Conservation (phyloP, 768 basidiomycete genomes). For the Tylopilus subfusipes region DNA sequence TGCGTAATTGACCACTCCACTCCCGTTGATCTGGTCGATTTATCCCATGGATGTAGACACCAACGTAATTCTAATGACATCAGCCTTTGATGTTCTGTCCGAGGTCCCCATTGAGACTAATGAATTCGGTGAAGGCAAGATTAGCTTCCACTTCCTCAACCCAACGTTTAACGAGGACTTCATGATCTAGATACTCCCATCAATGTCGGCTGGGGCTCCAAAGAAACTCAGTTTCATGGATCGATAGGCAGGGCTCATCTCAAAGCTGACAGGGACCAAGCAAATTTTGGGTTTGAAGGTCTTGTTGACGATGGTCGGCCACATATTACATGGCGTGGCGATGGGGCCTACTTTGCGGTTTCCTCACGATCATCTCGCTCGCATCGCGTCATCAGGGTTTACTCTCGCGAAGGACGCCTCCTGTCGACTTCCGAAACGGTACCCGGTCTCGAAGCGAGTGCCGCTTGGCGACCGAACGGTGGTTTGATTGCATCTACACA, state of each 20-base stretch:
- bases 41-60: conserved; percentile 50
- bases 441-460: conserved; percentile 72
- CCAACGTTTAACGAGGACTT: conserved; percentile 9
- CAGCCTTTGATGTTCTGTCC: conserved; percentile 82
- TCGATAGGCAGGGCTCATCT: conserved; percentile 75
- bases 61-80: conserved; percentile 85
- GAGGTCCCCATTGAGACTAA: conserved; percentile 68
- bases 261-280: conserved; percentile 50
- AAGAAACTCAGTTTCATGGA: conserved; percentile 96
- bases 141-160: neutral
- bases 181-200: conserved; percentile 70
- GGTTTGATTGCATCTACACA: conserved; percentile 81
- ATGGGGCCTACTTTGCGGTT: conserved; percentile 84
- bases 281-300: conserved; percentile 45
- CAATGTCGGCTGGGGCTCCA: conserved; percentile 97
- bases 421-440: conserved; percentile 85
- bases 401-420: conserved; percentile 51
- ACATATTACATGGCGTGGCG: conserved; percentile 90
- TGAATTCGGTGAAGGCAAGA: conserved; percentile 83
- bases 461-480: conserved; percentile 88
- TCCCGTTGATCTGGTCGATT: neutral
- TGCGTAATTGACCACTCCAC: conserved; percentile 23
- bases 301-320: conserved; percentile 70
- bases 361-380: conserved; percentile 58
- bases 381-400: conserved; percentile 28